Base-by-base conservation (phyloP, 1,139 yeast genomes). In the Pichia sp. region DNA sequence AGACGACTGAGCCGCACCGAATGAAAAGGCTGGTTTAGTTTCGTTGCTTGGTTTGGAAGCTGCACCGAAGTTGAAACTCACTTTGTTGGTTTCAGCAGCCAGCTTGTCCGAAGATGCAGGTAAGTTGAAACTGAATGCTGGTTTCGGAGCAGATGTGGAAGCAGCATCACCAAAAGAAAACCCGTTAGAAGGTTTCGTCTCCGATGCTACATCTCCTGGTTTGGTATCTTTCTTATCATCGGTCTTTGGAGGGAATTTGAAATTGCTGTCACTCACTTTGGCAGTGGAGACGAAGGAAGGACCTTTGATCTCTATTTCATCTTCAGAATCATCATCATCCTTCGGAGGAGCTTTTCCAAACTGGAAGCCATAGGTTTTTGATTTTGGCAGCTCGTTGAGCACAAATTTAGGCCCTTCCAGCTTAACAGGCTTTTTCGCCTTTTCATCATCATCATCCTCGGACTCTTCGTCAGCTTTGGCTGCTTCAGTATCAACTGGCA, bases 351-450 rank as follows among this genome's bases (percentile, higher is more conserved):
- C 81, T 27, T 80, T 76, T 56, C 78, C 79, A 60, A 78, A 82
- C 10, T 83, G 71, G 65, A 88, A 87, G 1, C 84, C 85, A 1
- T 87, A 77, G 52, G 76, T 76, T 50, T 79, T 79, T 1, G 81
- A 74, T 1, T 80, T 78, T 46, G 90, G 88, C 5, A 67, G 51
- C 12, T 75, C 61, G 7, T 68, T 66, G 50, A 86, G 63, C 1
- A 81, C 78, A 67, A 87, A 87, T 48, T 71, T 69, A 12, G 95
- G 95, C 0, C 95, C 95, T 64, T 85, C 78, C 17, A 79, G 75
- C 63, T 78, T 78, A 45, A 80, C 68, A 44, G 76, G 79, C 17
- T 75, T 75, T 42, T 60, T 56, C 16, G 49, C 46, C 9, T 46
- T 47, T 59, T 72, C 73, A 56, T 72, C 73, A 16, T 72, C 73